phyloP scores from a whole-genome alignment of 2,329 filamentous ascomycete species.

The Verticillium longisporum region DNA sequence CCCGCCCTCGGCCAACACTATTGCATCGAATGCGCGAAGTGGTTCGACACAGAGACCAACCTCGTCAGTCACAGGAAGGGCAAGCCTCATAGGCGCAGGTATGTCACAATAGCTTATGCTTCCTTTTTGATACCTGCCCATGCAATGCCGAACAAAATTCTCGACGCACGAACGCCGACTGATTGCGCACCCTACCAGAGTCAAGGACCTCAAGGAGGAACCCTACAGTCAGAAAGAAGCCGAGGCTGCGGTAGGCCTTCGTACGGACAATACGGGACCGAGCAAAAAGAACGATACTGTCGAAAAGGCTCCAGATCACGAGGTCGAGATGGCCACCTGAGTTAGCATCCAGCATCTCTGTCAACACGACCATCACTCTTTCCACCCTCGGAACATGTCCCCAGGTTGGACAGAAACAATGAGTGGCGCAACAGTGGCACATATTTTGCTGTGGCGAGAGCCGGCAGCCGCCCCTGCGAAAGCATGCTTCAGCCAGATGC shows the following conservation, averaged over 20 bases:
- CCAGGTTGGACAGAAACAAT: too few species aligned
- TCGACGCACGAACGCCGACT: background rate
- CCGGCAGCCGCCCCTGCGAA: background rate
- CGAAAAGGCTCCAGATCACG: constrained; percentile 17
- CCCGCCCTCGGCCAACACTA: constrained; percentile 82
- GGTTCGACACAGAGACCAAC: constrained; percentile 82
- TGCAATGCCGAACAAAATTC: background rate
- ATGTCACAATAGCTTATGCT: constrained; percentile 13
- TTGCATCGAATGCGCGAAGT: constrained; percentile 91
- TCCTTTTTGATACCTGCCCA: too few species aligned
- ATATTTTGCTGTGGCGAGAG: background rate
- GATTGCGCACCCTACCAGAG: constrained; percentile 36
- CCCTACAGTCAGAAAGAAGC: constrained; percentile 83
- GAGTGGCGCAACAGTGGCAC: background rate
- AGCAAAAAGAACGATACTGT: constrained; percentile 15
- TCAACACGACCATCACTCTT: too few species aligned
- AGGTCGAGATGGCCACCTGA: constrained; percentile 29
- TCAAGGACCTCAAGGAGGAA: constrained; percentile 76
- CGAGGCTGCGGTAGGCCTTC: constrained; percentile 69
- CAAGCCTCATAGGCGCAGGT: constrained; percentile 93
- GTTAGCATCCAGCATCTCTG: background rate
- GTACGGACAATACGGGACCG: constrained; percentile 56
- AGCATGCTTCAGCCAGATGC: background rate
- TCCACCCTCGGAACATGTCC: too few species aligned
- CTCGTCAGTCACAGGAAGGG: constrained; percentile 70